Conservation (phyloP, 768 basidiomycete species). For the Pleurotus eryngii region DNA sequence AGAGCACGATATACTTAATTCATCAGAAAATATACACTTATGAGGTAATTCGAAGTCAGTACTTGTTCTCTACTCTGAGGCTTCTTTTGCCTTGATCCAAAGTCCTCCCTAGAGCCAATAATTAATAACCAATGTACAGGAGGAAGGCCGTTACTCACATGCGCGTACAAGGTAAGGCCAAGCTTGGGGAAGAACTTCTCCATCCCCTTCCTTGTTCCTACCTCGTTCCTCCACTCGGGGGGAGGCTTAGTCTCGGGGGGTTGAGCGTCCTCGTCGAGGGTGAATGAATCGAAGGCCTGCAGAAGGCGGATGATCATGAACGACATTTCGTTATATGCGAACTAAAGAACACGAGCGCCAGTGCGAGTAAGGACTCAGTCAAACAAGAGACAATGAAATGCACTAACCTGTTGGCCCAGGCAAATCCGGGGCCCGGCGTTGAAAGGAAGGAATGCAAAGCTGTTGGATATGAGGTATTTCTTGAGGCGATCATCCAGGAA, state of each 20-base stretch:
- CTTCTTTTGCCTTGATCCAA: slow-evolving; percentile 49
- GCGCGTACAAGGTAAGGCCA: slow-evolving; percentile 52
- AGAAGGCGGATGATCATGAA: slow-evolving; percentile 62
- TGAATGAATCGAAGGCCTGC: slow-evolving; percentile 52
- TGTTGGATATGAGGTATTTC: slow-evolving; percentile 58
- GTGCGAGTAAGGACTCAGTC: no score
- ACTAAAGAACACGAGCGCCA: slow-evolving; percentile 7
- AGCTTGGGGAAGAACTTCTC: slow-evolving; percentile 51
- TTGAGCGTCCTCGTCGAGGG: slow-evolving; percentile 42
- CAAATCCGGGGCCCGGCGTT: slow-evolving; percentile 60
- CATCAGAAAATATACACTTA: neutral
- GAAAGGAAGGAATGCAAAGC: slow-evolving; percentile 71
- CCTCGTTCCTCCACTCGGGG: slow-evolving; percentile 37
- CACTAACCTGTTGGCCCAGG: slow-evolving; percentile 52
- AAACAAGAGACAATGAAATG: neutral
- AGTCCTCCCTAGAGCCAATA: slow-evolving; percentile 40
- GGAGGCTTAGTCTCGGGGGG: slow-evolving; percentile 45
- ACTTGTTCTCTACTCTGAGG: slow-evolving; percentile 7
- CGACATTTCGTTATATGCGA: slow-evolving; percentile 39
- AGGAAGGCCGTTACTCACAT: slow-evolving; percentile 28
- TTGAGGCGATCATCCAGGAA: slow-evolving; percentile 64
- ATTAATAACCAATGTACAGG: neutral
- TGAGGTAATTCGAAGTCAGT: neutral
- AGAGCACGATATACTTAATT: neutral
- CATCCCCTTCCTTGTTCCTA: slow-evolving; percentile 41